Conservation (phyloP, 768 basidiomycete species). For the Pulveroboletus sp. region DNA sequence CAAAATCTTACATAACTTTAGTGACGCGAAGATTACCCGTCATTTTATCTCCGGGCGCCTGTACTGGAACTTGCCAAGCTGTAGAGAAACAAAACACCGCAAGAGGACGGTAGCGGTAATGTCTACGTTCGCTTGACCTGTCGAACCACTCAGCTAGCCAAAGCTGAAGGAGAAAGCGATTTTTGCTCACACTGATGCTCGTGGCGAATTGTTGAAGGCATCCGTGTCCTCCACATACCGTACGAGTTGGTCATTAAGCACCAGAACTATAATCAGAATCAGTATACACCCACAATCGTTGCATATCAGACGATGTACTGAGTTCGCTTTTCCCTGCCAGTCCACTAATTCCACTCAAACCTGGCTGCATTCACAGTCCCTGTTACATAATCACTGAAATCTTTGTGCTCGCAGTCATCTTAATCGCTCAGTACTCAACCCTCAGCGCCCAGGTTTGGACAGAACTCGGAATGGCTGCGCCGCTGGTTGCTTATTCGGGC, state of each 20-base stretch:
- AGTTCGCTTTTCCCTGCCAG: neutral
- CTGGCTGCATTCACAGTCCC: too few relatives aligned
- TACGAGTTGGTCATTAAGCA: neutral
- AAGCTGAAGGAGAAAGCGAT: neutral
- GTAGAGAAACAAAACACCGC: slow-evolving; percentile 5
- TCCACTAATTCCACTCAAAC: neutral
- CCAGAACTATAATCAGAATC: neutral
- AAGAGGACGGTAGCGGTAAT: neutral
- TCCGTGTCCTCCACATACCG: neutral
- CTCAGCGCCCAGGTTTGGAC: neutral
- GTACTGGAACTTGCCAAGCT: slow-evolving; percentile 22
- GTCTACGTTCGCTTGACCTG: neutral
- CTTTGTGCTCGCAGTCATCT: neutral
- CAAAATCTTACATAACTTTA: neutral
- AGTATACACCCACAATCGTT: neutral
- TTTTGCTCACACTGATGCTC: neutral
- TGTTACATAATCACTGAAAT: slow-evolving; percentile 17
- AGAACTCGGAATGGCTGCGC: slow-evolving; percentile 7
- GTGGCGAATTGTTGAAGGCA: neutral
- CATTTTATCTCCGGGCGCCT: slow-evolving; percentile 3
- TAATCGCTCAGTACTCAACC: neutral
- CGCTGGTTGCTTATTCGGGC: slow-evolving; percentile 7
- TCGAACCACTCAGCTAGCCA: neutral
- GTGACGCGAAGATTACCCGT: neutral
- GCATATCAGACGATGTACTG: neutral